phyloP scores from a whole-genome alignment of 2,329 filamentous ascomycete genomes.

The Myriosclerotinia scirpicola region DNA sequence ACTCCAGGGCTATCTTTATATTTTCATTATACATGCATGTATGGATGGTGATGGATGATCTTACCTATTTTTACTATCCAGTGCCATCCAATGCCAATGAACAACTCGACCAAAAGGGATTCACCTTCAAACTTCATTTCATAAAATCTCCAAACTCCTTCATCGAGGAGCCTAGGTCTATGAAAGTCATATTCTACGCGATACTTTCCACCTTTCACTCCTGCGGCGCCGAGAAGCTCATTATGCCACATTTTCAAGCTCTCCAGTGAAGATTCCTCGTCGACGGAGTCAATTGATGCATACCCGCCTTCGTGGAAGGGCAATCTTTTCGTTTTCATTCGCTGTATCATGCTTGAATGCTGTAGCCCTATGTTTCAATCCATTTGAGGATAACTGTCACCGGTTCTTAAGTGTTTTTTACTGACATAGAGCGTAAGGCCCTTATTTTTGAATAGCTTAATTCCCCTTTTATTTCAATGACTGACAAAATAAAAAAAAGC shows the following conservation, averaged over 20 bases:
- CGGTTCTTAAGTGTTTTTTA: neutral
- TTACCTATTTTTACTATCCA: neutral
- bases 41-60: too few relatives aligned
- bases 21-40: neutral
- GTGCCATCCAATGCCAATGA: neutral
- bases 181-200: neutral
- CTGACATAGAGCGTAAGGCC: neutral
- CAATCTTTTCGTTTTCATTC: neutral
- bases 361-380: too few relatives aligned
- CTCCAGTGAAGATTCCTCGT: neutral
- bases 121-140: neutral
- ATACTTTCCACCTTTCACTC: neutral
- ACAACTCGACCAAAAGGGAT: neutral
- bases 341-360: neutral
- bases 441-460: neutral
- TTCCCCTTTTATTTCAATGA: neutral
- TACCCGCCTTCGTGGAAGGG: neutral
- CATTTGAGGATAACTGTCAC: neutral
- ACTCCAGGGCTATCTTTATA: neutral
- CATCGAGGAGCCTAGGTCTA: neutral
- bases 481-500: neutral
- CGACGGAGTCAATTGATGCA: neutral
- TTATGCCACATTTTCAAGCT: neutral
- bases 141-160: neutral
- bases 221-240: neutral